Percentiles rank a stretch among this genome's conserved stretches.
Conservation (phyloP, 352 stramenopile genomes). For the Globisporangium acanthophoron region DNA sequence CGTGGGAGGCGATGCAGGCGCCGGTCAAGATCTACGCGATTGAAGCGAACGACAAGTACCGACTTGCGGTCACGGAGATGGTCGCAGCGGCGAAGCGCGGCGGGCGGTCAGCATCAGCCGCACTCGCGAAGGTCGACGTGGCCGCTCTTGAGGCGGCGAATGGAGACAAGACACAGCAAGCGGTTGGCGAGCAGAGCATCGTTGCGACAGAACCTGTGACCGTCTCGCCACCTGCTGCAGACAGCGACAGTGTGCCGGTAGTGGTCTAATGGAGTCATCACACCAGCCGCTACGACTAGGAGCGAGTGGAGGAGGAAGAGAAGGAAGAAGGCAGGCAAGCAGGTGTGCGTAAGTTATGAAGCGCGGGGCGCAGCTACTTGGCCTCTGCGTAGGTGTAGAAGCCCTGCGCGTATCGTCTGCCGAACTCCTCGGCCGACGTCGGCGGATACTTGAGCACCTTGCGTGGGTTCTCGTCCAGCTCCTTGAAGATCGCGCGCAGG, state of each 20-base stretch:
- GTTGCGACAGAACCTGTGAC: neutral
- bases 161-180: neutral
- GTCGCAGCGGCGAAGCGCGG: slow-evolving; percentile 2
- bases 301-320: neutral
- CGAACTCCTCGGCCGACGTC: slow-evolving; percentile 53
- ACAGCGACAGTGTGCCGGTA: neutral
- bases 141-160: neutral
- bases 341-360: neutral
- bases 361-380: slow-evolving; percentile 28
- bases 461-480: slow-evolving; percentile 69
- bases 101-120: neutral
- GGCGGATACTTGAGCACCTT: slow-evolving; percentile 77
- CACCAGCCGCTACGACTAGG: neutral
- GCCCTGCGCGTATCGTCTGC: slow-evolving; percentile 74
- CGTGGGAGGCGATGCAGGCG: slow-evolving; percentile 42
- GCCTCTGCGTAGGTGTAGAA: slow-evolving; percentile 83
- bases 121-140: neutral
- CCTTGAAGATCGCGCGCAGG: slow-evolving; percentile 62
- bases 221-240: neutral
- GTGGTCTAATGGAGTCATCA: neutral
- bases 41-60: slow-evolving; percentile 52
- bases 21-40: slow-evolving; percentile 60
- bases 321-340: neutral
- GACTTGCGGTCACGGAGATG: slow-evolving; percentile 20
- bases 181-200: neutral